Evolutionary conservation across 305 asterid genomes (phyloP), one percentile per base, ranked within the genome.

Genomic region (Nicotiana rustica): DNA sequence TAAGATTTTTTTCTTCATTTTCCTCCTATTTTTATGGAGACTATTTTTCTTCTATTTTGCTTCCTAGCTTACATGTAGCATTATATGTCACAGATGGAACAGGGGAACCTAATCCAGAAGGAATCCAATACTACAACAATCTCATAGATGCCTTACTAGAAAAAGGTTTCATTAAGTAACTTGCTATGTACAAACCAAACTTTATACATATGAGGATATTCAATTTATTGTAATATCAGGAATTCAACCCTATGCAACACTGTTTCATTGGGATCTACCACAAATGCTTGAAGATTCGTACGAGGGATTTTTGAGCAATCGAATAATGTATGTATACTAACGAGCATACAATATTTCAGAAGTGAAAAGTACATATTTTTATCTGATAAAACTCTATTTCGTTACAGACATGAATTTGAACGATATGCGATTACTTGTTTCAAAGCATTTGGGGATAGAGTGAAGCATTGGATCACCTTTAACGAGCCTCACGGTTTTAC

Each of bases 231-330:
- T 60, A 78, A 7, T 35, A 67, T 68, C 85, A 94, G 97, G 97
- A 78, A 92, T 95, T 82, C 85, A 90, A 85, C 97, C 97, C 3
- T 92, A 86, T 73, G 98, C 83, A 17, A 95, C 97, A 65, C 73
- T 95, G 41, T 95, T 92, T 87, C 98, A 94, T 79, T 94, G 98
- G 98, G 98, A 94, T 83, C 95, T 94, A 41, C 98, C 97, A 3
- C 96, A 92, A 83, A 67, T 73, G 49, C 96, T 95, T 75, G 89
- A 95, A 87, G 97, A 95, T 83, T 81, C 76, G 55, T 95, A 95
- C 77, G 92, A 88, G 60, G 97, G 98, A 67, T 82, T 93, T 13
- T 85, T 95, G 80, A 85, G 91, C 86, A 65, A 86, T 66, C 93
- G 82, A 87, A 88, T 91, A 47, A 86, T 92, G 98, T 94, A 85